These are phyloP conservation scores for Pulveroboletus sp. DNA, from an alignment of 768 basidiomycete species.

Conservation along the genomic window DNA sequence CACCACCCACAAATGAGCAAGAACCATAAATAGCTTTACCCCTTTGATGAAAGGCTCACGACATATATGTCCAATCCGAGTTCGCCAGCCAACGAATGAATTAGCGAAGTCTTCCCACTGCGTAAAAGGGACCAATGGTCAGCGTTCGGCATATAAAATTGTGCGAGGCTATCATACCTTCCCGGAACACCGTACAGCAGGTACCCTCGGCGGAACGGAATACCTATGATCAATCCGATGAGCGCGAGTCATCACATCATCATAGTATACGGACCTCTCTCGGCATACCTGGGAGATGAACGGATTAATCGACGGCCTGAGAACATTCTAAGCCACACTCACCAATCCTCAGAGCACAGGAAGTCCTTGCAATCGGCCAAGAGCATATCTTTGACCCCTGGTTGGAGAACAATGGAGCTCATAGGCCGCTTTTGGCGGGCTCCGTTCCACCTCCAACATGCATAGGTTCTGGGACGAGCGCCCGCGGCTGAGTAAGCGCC, in stretches of 20 bases:
- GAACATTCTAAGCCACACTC: slow-evolving; percentile 32
- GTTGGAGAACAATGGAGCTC: slow-evolving; percentile 90
- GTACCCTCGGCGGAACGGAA: slow-evolving; percentile 86
- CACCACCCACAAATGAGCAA: slow-evolving; percentile 1
- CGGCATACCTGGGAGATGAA: slow-evolving; percentile 69
- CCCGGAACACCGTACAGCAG: slow-evolving; percentile 83
- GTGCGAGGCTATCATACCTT: slow-evolving; percentile 45
- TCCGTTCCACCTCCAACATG: slow-evolving; percentile 86
- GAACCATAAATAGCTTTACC: slow-evolving; percentile 44
- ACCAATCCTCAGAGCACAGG: slow-evolving; percentile 83
- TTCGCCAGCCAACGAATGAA: slow-evolving; percentile 83
- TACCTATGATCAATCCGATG: slow-evolving; percentile 46
- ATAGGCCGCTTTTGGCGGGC: slow-evolving; percentile 86
- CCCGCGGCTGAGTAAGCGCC: slow-evolving; percentile 1
- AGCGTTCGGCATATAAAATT: slow-evolving; percentile 3
- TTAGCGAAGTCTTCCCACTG: slow-evolving; percentile 84
- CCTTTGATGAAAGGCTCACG: slow-evolving; percentile 83
- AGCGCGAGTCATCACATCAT: slow-evolving; percentile 18
- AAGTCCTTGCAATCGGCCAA: slow-evolving; percentile 85
- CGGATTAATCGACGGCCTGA: slow-evolving; percentile 15
- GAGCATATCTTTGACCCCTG: slow-evolving; percentile 89
- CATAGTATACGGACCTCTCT: slow-evolving; percentile 59
- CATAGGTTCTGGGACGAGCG: slow-evolving; percentile 52
- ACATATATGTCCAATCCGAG: slow-evolving; percentile 90
- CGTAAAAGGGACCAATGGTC: slow-evolving; percentile 18